These are phyloP conservation scores for Bipolaris gigantea DNA, from an alignment of 2,329 filamentous ascomycete species.

Conservation along the genomic window DNA sequence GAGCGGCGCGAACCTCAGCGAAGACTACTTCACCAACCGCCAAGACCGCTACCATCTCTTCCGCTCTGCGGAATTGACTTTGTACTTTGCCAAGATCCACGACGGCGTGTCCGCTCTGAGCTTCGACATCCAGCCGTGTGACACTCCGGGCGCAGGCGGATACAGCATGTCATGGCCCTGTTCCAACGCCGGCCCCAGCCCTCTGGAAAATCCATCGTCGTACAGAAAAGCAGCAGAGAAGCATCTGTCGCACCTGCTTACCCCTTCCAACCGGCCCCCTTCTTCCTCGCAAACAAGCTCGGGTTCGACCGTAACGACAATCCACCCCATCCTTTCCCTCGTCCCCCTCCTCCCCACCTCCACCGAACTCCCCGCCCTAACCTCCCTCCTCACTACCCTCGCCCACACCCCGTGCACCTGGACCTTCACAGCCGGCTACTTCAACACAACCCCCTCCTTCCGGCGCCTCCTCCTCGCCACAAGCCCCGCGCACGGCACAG, in stretches of 20 bases:
- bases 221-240: constrained; percentile 72
- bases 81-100: constrained; percentile 81
- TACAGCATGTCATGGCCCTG: constrained; percentile 72
- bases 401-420: constrained; percentile 71
- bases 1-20: constrained; percentile 83
- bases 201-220: constrained; percentile 66
- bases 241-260: constrained; percentile 68
- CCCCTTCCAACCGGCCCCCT: constrained; percentile 49
- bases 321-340: constrained; percentile 87
- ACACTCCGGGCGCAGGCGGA: constrained; percentile 51
- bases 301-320: constrained; percentile 55
- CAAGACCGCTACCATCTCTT: constrained; percentile 96
- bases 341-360: constrained; percentile 84
- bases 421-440: constrained; percentile 98
- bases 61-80: constrained; percentile 73
- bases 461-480: constrained; percentile 78
- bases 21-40: constrained; percentile 94
- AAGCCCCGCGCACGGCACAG: constrained; percentile 69
- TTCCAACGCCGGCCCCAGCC: constrained; percentile 73
- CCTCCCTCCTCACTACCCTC: constrained; percentile 72
- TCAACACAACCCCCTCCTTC: constrained; percentile 89
- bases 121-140: constrained; percentile 71
- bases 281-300: constrained; percentile 31
- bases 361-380: constrained; percentile 84
- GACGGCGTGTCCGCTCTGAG: constrained; percentile 76